Base-by-base conservation (phyloP, 2,329 filamentous ascomycete species). In the Colletotrichum sp. region DNA sequence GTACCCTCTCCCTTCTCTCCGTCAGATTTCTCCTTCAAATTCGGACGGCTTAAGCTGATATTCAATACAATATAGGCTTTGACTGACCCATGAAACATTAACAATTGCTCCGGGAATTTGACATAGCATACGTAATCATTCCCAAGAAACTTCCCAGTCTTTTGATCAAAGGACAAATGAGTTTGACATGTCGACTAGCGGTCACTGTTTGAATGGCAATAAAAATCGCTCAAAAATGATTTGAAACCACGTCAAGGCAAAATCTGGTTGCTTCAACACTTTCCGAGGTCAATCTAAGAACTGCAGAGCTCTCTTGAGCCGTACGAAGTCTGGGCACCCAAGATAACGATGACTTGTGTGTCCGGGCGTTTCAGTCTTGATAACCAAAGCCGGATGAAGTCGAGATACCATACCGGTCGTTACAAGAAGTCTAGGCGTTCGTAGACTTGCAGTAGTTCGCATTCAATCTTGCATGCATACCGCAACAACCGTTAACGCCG, bases 231-330 rank as follows among this genome's bases (percentile, higher is more conserved):
- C 6, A 4, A 1, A 21, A 13, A 8, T 13, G n/a, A 52, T 21
- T 21, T 52, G n/a, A 1, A 52, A 8, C 0, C 10, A 10, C n/a
- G 44, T 13, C 10, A 21, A 21, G 44, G 10, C 0, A 0, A 0
- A 13, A 0, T 52, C 0, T 21, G 8, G 6, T 13, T 21, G 12
- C 12, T 52, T 13, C 44, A 52, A 5, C 44, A 52, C 44, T 21
- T 52, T 52, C n/a, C n/a, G 10, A 52, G n/a, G 10, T 52, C 9
- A 52, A 0, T 0, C 10, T 0, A 8, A 49, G n/a, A 3, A 0
- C n/a, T 52, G 44, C 10, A 21, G 10, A 52, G 44, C n/a, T 52
- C 0, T 21, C 44, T 21, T 52, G 18, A 13, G n/a, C 10, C 12
- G 1, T 5, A 21, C 1, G 44, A 52, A 21, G n/a, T 52, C 44